Percentiles rank a stretch among this genome's conserved stretches.
These are phyloP conservation scores for Ophiocordyceps polyrhachis-furcata DNA, from an alignment of 2,329 filamentous ascomycete species.

Conservation along the genomic window DNA sequence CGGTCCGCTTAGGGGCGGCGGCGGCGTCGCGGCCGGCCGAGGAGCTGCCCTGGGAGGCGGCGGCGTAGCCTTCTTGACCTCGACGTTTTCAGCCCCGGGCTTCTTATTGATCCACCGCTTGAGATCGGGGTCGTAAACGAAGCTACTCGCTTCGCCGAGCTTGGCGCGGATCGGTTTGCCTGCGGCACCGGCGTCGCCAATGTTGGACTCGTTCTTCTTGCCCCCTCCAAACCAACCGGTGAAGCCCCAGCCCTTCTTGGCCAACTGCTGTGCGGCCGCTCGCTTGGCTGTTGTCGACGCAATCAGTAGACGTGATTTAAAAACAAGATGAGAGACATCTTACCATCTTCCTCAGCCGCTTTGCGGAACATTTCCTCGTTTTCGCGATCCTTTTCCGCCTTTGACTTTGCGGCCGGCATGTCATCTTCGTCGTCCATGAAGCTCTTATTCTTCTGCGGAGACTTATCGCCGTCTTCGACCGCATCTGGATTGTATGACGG, in stretches of 20 bases:
- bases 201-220: constrained; percentile 29
- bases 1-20: constrained; percentile 18
- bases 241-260: constrained; percentile 62
- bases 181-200: constrained; percentile 20
- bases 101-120: constrained; percentile 99
- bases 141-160: constrained; percentile 79
- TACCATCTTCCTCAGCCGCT: constrained; percentile 59
- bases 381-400: constrained; percentile 53
- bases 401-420: constrained; percentile 41
- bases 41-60: constrained; percentile 53
- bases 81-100: constrained; percentile 43
- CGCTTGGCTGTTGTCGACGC: constrained; percentile 33
- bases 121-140: constrained; percentile 87
- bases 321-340: constrained; percentile 10
- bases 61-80: constrained; percentile 47
- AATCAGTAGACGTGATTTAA: constrained; percentile 4
- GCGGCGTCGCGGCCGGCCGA: constrained; percentile 34
- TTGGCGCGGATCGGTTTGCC: constrained; percentile 74
- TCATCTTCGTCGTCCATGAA: constrained; percentile 71
- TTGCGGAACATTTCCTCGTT: constrained; percentile 74
- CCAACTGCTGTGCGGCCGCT: constrained; percentile 24
- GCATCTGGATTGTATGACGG: constrained; percentile 35
- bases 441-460: constrained; percentile 51
- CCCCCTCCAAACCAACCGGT: constrained; percentile 68
- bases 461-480: constrained; percentile 22